A percentile compares a stretch with the other conserved stretches of the same genome.
Evolutionary conservation across 2,329 filamentous ascomycete genomes (phyloP).

Genomic region (Orbilia brochopaga): DNA sequence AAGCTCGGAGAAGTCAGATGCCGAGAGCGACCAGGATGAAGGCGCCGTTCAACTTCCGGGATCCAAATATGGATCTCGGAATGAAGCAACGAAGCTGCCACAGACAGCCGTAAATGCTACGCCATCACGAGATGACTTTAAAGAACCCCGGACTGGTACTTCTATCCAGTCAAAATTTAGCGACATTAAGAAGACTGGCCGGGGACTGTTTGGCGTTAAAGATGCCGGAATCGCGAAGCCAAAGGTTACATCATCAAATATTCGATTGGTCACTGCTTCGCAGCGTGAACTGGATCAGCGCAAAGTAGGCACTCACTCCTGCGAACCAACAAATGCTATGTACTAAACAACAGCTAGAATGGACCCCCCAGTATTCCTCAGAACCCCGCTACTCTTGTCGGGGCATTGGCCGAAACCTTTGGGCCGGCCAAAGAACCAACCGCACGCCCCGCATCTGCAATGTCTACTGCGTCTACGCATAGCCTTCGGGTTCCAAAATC

Average conservation of each 20-base stretch:
- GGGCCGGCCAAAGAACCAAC: conserved; percentile 28
- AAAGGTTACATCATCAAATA: conserved; percentile 74
- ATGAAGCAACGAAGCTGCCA: not conserved
- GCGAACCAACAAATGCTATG: not conserved
- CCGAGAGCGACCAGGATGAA: conserved; percentile 6
- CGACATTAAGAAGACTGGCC: conserved; percentile 33
- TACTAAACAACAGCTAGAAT: conserved; percentile 9
- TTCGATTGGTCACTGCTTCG: conserved; percentile 72
- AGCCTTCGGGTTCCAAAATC: conserved; percentile 64
- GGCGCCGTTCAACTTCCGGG: conserved; percentile 9
- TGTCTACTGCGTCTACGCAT: conserved; percentile 56
- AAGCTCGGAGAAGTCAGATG: conserved; percentile 10
- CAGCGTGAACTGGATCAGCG: conserved; percentile 59
- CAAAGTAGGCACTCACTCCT: conserved; percentile 55
- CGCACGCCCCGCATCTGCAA: conserved; percentile 55
- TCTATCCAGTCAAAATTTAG: conserved; percentile 20
- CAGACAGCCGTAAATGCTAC: not conserved
- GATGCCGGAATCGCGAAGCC: conserved; percentile 60
- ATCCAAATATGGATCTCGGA: not conserved
- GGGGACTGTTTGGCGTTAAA: conserved; percentile 34
- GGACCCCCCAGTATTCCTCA: conserved; percentile 6
- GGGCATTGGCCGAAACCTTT: conserved; percentile 60
- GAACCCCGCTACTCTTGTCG: conserved; percentile 16
- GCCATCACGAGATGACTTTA: conserved; percentile 1
- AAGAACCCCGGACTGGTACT: conserved; percentile 6